Percentiles rank a stretch among this genome's conserved stretches.
These are phyloP conservation scores for Trichosporon sp. DNA, from an alignment of 1,284 basidiomycete genomes.

Conservation along the genomic window DNA sequence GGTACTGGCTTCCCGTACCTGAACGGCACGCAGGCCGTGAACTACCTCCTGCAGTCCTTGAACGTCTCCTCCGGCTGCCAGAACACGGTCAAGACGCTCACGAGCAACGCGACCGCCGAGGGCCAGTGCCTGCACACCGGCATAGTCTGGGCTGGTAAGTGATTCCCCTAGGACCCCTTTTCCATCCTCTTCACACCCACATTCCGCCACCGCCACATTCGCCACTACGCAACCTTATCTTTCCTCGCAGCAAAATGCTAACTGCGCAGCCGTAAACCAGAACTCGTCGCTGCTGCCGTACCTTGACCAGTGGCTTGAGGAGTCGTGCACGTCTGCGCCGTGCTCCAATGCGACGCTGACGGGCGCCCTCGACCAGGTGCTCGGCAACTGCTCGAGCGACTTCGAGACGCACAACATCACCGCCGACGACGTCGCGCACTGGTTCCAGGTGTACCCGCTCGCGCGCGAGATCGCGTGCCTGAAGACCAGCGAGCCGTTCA, in stretches of 20 bases:
- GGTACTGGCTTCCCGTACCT: background rate
- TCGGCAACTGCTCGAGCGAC: constrained; percentile 35
- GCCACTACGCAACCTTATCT: background rate
- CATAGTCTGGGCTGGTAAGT: constrained; percentile 20
- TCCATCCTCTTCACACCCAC: background rate
- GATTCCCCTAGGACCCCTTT: no score
- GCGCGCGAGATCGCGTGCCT: constrained; percentile 45
- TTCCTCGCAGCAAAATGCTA: no score
- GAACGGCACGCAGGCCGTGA: background rate
- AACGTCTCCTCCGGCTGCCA: constrained; percentile 11
- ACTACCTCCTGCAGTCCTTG: background rate
- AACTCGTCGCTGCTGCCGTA: constrained; percentile 36
- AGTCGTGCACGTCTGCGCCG: constrained; percentile 34
- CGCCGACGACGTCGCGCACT: constrained; percentile 28
- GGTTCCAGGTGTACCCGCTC: constrained; percentile 35
- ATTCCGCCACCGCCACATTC: background rate
- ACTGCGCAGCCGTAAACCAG: constrained; percentile 23
- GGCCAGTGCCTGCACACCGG: constrained; percentile 28
- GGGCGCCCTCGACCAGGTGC: constrained; percentile 29
- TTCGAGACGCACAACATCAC: constrained; percentile 28
- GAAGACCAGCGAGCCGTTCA: constrained; percentile 27
- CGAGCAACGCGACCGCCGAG: constrained; percentile 8
- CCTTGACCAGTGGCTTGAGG: constrained; percentile 36
- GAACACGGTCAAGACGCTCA: constrained; percentile 7
- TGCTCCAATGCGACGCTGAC: constrained; percentile 40